Evolutionary conservation across 345 rosid genomes (phyloP), one percentile per base, ranked within the genome.

Genomic region (Hypericum perforatum): DNA sequence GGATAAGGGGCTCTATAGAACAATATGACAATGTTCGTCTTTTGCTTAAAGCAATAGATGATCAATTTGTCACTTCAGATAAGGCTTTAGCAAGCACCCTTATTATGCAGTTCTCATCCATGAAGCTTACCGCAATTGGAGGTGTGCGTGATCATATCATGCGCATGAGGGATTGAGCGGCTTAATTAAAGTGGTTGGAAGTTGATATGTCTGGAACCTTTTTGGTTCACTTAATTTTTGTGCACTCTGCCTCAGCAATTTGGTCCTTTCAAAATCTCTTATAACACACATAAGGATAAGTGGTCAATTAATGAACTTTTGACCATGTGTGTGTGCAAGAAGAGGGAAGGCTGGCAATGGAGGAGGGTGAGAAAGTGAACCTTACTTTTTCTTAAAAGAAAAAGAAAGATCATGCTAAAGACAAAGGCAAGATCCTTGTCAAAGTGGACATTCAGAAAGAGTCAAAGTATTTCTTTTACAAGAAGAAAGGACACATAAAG

Each of bases 261-360:
- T 45, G 52, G n/a, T 0, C 56, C 55, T 0, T 55, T 53, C 6
- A 63, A 62, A 4, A 63, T 49, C 14, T 63, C 51, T 9, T 56
- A 55, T 13, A 56, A 52, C 14, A 45, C 60, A 47, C 39, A 39
- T 29, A 53, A 59, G 7, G 56, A 45, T 2, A 58, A 65, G 6
- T 65, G 45, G 50, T 58, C 40, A 0, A 11, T 59, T n/a, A 53
- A 65, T 59, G 16, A 58, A 37, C 37, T 59, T 4, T 52, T 65
- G 40, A 59, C 56, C 40, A 58, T 65, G 45, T 65, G 50, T 65
- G 50, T 46, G 53, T 22, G 0, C 16, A 57, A 44, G 48, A 64
- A 16, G 47, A 57, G 11, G 41, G 16, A 8, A 45, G 43, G 36
- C 10, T 62, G 7, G 41, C 11, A 3, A 39, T 12, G 5, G 53